These are phyloP conservation scores for Pseudocercospora fuligena DNA, from an alignment of 2,329 filamentous ascomycete genomes.

Conservation along the genomic window DNA sequence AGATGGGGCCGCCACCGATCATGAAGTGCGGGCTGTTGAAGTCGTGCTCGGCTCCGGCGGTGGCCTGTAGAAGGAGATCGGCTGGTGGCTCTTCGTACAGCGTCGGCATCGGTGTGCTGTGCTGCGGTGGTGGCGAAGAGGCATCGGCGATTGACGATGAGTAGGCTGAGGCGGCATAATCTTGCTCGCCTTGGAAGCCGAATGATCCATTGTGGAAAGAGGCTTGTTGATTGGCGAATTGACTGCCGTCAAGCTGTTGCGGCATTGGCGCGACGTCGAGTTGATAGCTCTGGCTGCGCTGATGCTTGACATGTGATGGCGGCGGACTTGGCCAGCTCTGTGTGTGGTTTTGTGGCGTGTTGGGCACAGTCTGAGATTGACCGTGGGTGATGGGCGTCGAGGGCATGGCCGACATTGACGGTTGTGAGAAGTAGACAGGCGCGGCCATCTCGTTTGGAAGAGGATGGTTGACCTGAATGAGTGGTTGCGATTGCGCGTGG, in stretches of 20 bases:
- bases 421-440: constrained; percentile 33
- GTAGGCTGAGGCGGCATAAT: constrained; percentile 55
- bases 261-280: constrained; percentile 62
- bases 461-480: constrained; percentile 32
- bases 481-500: constrained; percentile 23
- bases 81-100: constrained; percentile 41
- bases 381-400: constrained; percentile 39
- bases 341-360: constrained; percentile 49
- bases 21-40: constrained; percentile 40
- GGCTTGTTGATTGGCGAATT: constrained; percentile 23
- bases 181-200: constrained; percentile 46
- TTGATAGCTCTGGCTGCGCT: constrained; percentile 46
- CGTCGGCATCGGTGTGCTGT: constrained; percentile 44
- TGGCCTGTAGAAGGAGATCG: constrained; percentile 36
- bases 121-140: constrained; percentile 48
- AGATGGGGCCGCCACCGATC: constrained; percentile 38
- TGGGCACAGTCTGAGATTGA: constrained; percentile 56
- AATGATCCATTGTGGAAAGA: constrained; percentile 42
- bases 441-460: constrained; percentile 28
- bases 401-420: constrained; percentile 33
- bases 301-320: constrained; percentile 37
- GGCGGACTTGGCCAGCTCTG: constrained; percentile 44
- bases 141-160: constrained; percentile 55
- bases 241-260: constrained; percentile 37
- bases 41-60: constrained; percentile 36